A percentile compares a stretch with the other conserved stretches of the same genome.
These are phyloP conservation scores for Cyclotella choctawhatcheeana DNA, from an alignment of 108 stramenopile species.

Conservation along the genomic window DNA sequence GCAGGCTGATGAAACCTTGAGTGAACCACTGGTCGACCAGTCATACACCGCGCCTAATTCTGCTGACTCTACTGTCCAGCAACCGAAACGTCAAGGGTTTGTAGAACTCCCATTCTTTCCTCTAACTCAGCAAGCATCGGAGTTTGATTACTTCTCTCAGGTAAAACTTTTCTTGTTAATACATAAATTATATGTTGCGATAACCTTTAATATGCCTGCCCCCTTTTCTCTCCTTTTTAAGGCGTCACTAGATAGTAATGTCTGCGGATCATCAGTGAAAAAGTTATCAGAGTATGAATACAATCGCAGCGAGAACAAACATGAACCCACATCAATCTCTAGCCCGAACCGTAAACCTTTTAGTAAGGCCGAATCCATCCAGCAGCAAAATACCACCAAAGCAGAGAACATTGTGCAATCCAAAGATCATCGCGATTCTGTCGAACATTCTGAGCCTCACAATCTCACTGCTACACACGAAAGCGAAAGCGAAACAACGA, in stretches of 20 bases:
- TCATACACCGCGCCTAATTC: not conserved
- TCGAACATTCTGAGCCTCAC: too few relatives aligned
- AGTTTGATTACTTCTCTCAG: constrained; percentile 40
- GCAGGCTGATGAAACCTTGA: not conserved
- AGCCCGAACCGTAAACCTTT: constrained; percentile 9
- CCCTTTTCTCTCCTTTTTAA: not conserved
- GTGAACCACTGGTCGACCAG: too few relatives aligned
- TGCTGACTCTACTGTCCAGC: not conserved
- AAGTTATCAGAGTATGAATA: not conserved
- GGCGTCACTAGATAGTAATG: not conserved
- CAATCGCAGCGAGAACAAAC: not conserved
- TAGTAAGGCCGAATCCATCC: not conserved
- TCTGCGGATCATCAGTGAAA: not conserved
- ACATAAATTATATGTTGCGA: too few relatives aligned
- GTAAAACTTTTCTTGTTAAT: too few relatives aligned
- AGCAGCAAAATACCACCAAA: too few relatives aligned
- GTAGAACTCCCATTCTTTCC: constrained; percentile 9
- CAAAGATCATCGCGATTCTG: too few relatives aligned
- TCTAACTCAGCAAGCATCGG: constrained; percentile 26
- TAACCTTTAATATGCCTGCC: too few relatives aligned
- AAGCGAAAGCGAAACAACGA: too few relatives aligned
- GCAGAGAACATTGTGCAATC: too few relatives aligned
- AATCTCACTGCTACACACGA: too few relatives aligned
- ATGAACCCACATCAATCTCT: not conserved
- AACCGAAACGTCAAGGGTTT: not conserved